phyloP scores from a whole-genome alignment of 768 basidiomycete species.

The Amanita fuliginea region DNA sequence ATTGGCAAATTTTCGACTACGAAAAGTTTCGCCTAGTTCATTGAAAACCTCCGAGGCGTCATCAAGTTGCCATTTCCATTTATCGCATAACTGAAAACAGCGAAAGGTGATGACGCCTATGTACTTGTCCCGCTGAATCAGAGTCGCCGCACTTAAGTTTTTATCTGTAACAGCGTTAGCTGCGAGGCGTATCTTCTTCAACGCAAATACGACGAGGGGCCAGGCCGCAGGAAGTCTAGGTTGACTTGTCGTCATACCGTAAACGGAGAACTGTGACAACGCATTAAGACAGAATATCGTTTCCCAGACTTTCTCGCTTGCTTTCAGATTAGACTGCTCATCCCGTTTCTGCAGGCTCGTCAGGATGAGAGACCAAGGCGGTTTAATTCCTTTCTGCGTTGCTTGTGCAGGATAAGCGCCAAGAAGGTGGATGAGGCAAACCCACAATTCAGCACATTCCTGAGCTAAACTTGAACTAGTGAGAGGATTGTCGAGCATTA shows the following conservation, averaged over 20 bases:
- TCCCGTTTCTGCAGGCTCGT: slow-evolving; percentile 17
- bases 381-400: slow-evolving; percentile 15
- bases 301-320: slow-evolving; percentile 66
- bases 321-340: slow-evolving; percentile 24
- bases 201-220: slow-evolving; percentile 47
- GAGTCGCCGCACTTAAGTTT: slow-evolving; percentile 19
- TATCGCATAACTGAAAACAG: slow-evolving; percentile 58
- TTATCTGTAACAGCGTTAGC: slow-evolving; percentile 33
- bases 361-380: slow-evolving; percentile 36
- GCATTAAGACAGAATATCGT: slow-evolving; percentile 58
- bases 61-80: slow-evolving; percentile 70
- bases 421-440: slow-evolving; percentile 56
- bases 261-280: slow-evolving; percentile 66
- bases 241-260: slow-evolving; percentile 24
- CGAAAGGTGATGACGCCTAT: slow-evolving; percentile 57
- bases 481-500: slow-evolving; percentile 23
- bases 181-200: slow-evolving; percentile 49
- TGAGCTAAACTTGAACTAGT: slow-evolving; percentile 27
- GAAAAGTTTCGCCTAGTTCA: slow-evolving; percentile 62
- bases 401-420: slow-evolving; percentile 12
- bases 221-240: slow-evolving; percentile 46
- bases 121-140: slow-evolving; percentile 59
- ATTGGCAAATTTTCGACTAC: slow-evolving; percentile 65
- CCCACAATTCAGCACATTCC: slow-evolving; percentile 59
- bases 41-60: slow-evolving; percentile 49